Conservation (phyloP, 768 basidiomycete species). For the Floccularia luteovirens region DNA sequence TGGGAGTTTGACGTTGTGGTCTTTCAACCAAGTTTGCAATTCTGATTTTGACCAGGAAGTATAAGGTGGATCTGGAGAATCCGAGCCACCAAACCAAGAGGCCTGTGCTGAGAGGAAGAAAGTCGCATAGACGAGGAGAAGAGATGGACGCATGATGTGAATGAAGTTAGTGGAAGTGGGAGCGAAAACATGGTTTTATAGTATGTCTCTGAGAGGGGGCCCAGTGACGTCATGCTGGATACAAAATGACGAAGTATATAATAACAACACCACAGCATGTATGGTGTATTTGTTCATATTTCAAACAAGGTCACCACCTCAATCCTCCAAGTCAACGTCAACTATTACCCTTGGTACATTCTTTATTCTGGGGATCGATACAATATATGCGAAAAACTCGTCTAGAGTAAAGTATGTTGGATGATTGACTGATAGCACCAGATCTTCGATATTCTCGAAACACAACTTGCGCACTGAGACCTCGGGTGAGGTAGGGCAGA, state of each 20-base stretch:
- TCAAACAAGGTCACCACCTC: too few relatives aligned
- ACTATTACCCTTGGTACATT: too few relatives aligned
- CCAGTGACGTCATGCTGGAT: constrained; percentile 15
- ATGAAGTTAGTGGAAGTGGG: not conserved
- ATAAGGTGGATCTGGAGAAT: constrained; percentile 26
- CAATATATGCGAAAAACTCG: too few relatives aligned
- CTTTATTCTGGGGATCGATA: too few relatives aligned
- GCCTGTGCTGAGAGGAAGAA: constrained; percentile 31
- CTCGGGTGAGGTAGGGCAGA: too few relatives aligned
- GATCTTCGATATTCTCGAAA: too few relatives aligned
- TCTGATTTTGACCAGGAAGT: constrained; percentile 55
- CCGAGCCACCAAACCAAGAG: constrained; percentile 43
- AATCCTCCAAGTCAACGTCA: too few relatives aligned
- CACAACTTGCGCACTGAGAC: too few relatives aligned
- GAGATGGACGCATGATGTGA: constrained; percentile 1
- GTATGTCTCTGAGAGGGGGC: constrained; percentile 2
- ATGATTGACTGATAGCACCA: too few relatives aligned
- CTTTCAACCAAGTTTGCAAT: constrained; percentile 61
- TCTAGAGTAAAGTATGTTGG: too few relatives aligned
- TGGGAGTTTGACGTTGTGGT: constrained; percentile 53
- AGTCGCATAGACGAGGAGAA: constrained; percentile 5
- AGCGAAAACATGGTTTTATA: not conserved
- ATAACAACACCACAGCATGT: constrained; percentile 22
- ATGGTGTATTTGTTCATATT: too few relatives aligned
- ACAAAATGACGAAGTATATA: constrained; percentile 14